phyloP scores from a whole-genome alignment of 768 basidiomycete genomes.

The Boletus sp. region DNA sequence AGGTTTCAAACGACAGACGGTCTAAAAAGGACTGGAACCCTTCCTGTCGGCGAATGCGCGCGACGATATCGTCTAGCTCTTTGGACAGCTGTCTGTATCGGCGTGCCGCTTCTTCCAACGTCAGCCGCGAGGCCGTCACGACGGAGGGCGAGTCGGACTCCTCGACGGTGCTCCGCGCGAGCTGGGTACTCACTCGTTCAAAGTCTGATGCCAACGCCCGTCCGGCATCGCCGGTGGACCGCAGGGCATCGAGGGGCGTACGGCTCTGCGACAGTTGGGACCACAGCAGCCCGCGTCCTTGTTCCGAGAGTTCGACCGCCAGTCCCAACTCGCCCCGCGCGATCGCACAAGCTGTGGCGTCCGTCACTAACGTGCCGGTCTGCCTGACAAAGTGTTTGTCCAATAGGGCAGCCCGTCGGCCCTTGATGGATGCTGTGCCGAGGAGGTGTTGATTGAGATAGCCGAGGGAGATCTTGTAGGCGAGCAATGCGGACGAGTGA shows the following conservation, averaged over 20 bases:
- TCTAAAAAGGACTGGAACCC: conserved; percentile 34
- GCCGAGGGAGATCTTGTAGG: conserved; percentile 20
- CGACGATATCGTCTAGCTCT: conserved; percentile 20
- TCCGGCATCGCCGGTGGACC: conserved; percentile 13
- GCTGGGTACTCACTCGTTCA: conserved; percentile 19
- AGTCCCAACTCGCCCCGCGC: conserved; percentile 12
- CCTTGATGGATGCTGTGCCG: conserved; percentile 15
- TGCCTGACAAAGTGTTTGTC: not conserved
- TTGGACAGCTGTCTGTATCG: conserved; percentile 15
- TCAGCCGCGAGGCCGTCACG: conserved; percentile 1
- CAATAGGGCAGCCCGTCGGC: conserved; percentile 13
- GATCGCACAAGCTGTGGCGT: conserved; percentile 31
- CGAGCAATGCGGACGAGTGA: conserved; percentile 22
- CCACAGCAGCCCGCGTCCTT: conserved; percentile 32
- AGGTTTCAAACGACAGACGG: conserved; percentile 17
- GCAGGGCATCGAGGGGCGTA: conserved; percentile 26
- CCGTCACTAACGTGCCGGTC: conserved; percentile 14
- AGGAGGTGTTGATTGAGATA: conserved; percentile 21
- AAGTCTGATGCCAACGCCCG: conserved; percentile 25
- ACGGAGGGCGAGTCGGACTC: not conserved
- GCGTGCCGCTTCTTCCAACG: conserved; percentile 13
- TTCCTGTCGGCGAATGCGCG: conserved; percentile 20
- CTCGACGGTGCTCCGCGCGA: conserved; percentile 2
- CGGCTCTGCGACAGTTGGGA: conserved; percentile 28
- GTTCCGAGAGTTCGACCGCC: conserved; percentile 37